phyloP scores from a whole-genome alignment of 2,329 filamentous ascomycete species.

The Xylariaceae sp. region DNA sequence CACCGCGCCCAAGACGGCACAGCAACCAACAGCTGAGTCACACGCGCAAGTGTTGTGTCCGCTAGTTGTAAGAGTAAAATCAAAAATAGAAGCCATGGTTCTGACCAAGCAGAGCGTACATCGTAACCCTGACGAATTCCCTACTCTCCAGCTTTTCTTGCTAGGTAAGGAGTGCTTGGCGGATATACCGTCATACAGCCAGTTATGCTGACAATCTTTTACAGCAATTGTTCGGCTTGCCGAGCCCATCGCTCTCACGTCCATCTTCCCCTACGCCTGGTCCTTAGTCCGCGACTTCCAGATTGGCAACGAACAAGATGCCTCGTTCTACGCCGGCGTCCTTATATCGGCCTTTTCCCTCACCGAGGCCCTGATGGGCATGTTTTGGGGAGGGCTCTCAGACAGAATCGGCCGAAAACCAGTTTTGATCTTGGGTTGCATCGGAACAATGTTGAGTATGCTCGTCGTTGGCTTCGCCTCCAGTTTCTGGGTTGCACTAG shows the following conservation, averaged over 20 bases:
- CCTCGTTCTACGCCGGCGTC: slow-evolving; percentile 82
- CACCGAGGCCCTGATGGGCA: slow-evolving; percentile 76
- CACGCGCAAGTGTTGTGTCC: slow-evolving; percentile 33
- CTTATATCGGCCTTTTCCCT: slow-evolving; percentile 84
- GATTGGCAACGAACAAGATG: slow-evolving; percentile 67
- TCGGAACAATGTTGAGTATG: slow-evolving; percentile 79
- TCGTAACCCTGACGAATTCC: slow-evolving; percentile 71
- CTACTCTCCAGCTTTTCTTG: slow-evolving; percentile 75
- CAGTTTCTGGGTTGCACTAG: slow-evolving; percentile 79
- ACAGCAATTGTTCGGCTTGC: slow-evolving; percentile 86
- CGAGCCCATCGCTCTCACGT: slow-evolving; percentile 88
- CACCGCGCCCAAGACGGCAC: neutral
- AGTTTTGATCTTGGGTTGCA: slow-evolving; percentile 73
- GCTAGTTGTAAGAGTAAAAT: slow-evolving; percentile 42
- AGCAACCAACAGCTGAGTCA: slow-evolving; percentile 6
- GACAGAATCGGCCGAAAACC: slow-evolving; percentile 83
- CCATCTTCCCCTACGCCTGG: slow-evolving; percentile 91
- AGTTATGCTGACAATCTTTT: slow-evolving; percentile 5
- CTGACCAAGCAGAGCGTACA: slow-evolving; percentile 47
- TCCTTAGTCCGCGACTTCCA: slow-evolving; percentile 73
- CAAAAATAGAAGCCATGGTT: slow-evolving; percentile 45
- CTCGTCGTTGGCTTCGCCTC: slow-evolving; percentile 76
- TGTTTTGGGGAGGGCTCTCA: slow-evolving; percentile 83
- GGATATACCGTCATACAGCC: neutral
- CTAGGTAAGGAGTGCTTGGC: slow-evolving; percentile 58